phyloP scores from a whole-genome alignment of 129 eudicot genomes.

The Oenanthe sinensis region DNA sequence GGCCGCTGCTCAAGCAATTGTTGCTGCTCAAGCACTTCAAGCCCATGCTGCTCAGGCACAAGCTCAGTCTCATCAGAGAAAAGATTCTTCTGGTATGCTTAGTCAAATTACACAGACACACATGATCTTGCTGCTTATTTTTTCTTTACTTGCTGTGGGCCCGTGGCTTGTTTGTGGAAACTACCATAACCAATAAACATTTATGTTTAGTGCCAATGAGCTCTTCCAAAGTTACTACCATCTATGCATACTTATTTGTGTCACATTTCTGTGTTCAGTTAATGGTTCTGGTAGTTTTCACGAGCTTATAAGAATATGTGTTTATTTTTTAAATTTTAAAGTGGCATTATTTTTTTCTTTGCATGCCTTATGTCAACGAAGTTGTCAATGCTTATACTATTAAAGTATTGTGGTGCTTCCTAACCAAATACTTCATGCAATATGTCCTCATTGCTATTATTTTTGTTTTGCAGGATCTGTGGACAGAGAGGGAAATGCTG shows the following conservation, averaged over 20 bases:
- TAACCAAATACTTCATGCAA: background rate
- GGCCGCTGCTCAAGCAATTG: slow-evolving; percentile 99
- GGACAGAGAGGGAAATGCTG: slow-evolving; percentile 47
- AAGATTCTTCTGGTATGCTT: slow-evolving; percentile 45
- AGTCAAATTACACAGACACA: background rate
- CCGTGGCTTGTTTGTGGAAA: background rate
- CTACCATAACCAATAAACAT: background rate
- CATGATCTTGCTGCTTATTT: background rate
- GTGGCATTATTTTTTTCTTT: background rate
- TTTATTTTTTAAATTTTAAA: background rate
- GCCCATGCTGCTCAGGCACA: slow-evolving; percentile 86
- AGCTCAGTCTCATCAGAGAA: slow-evolving; percentile 38
- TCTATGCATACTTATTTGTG: background rate
- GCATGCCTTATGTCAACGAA: background rate
- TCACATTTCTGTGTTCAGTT: background rate
- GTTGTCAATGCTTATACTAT: background rate
- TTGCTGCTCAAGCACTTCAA: slow-evolving; percentile 98
- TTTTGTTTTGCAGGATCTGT: slow-evolving; percentile 26
- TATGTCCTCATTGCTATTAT: background rate
- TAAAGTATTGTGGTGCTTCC: background rate
- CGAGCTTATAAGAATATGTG: background rate
- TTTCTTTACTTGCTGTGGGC: background rate
- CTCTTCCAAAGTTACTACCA: background rate
- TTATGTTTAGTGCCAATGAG: background rate
- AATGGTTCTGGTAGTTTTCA: background rate